These are phyloP conservation scores for Phytophthora capsici DNA, from an alignment of 352 stramenopile genomes.

Conservation along the genomic window DNA sequence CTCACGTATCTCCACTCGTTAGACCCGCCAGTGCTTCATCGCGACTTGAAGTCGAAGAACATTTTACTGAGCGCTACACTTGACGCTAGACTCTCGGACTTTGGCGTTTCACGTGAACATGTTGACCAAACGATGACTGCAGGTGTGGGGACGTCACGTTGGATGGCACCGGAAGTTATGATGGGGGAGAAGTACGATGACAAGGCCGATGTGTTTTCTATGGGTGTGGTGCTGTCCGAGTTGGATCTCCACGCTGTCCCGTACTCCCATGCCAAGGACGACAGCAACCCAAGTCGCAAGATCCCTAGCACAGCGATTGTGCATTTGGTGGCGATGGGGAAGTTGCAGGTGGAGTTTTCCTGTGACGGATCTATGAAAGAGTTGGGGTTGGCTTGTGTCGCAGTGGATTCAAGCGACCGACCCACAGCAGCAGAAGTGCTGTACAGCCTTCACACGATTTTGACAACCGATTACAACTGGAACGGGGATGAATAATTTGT, in stretches of 20 bases:
- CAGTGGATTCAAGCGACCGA: constrained; percentile 35
- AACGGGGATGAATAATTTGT: constrained; percentile 10
- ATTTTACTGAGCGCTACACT: constrained; percentile 50
- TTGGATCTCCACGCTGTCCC: constrained; percentile 35
- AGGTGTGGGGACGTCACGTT: constrained; percentile 36
- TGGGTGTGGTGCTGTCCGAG: constrained; percentile 39
- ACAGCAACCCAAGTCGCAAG: constrained; percentile 30
- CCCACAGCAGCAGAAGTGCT: constrained; percentile 44
- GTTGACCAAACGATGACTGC: constrained; percentile 32
- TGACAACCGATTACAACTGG: constrained; percentile 29
- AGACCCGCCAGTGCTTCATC: constrained; percentile 46
- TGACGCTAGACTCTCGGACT: constrained; percentile 59
- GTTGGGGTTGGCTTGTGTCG: constrained; percentile 36
- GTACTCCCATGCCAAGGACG: constrained; percentile 27
- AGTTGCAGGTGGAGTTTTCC: constrained; percentile 45
- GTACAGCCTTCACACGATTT: constrained; percentile 43
- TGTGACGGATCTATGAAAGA: constrained; percentile 15
- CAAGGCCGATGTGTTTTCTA: constrained; percentile 40
- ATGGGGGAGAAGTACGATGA: constrained; percentile 37
- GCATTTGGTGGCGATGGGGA: constrained; percentile 49
- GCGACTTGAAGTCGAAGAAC: constrained; percentile 76
- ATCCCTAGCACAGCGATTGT: constrained; percentile 44
- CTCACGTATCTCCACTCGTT: constrained; percentile 41
- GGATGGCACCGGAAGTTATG: constrained; percentile 40
- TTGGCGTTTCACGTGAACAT: constrained; percentile 44